phyloP scores from a whole-genome alignment of 805 yeast species.

The Wickerhamomyces alni region DNA sequence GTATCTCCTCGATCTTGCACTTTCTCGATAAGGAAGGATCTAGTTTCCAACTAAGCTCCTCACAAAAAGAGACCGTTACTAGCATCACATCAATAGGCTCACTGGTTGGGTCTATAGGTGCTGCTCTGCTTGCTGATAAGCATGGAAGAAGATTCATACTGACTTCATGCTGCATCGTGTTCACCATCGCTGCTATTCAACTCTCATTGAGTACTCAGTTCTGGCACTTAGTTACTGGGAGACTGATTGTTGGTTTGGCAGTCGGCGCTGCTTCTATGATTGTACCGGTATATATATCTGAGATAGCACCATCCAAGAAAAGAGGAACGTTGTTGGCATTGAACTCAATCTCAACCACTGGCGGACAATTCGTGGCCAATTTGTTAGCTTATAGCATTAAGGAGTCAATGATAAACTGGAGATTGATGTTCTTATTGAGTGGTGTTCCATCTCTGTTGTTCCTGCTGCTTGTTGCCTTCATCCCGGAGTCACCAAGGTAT shows the following conservation, averaged over 20 bases:
- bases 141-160: slow-evolving; percentile 36
- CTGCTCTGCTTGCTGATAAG: slow-evolving; percentile 45
- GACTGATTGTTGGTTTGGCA: slow-evolving; percentile 63
- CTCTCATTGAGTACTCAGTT: slow-evolving; percentile 20
- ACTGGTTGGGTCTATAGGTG: slow-evolving; percentile 43
- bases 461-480: slow-evolving; percentile 30
- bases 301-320: slow-evolving; percentile 37
- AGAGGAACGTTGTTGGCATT: slow-evolving; percentile 34
- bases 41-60: slow-evolving; percentile 26
- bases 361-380: slow-evolving; percentile 43
- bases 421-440: slow-evolving; percentile 32
- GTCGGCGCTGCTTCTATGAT: slow-evolving; percentile 69
- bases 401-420: slow-evolving; percentile 28
- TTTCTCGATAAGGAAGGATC: slow-evolving; percentile 34
- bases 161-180: slow-evolving; percentile 38
- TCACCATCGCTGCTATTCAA: slow-evolving; percentile 43
- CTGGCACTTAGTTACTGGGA: slow-evolving; percentile 32
- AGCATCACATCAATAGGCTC: slow-evolving; percentile 50
- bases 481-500: slow-evolving; percentile 49
- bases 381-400: slow-evolving; percentile 30
- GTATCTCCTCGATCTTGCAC: slow-evolving; percentile 53
- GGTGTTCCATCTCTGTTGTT: slow-evolving; percentile 37
- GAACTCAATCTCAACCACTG: slow-evolving; percentile 41
- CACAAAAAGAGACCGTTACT: slow-evolving; percentile 35
- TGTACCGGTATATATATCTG: slow-evolving; percentile 54